Base-by-base conservation (phyloP, 2,329 filamentous ascomycete species). In the Tolypocladium amazonense region DNA sequence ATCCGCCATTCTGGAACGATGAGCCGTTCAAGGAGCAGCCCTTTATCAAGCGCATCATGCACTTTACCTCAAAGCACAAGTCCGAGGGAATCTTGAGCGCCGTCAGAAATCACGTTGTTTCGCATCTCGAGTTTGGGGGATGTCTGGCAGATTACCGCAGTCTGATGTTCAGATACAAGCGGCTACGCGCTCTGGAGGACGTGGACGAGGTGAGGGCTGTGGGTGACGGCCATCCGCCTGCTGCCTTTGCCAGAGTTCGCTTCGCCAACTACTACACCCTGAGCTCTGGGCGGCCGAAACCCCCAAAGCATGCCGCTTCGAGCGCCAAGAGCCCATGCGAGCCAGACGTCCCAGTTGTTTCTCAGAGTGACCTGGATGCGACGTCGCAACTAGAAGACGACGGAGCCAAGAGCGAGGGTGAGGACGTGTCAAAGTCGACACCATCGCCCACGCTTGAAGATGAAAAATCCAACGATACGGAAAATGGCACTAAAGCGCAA, bases 211-310 rank as follows among this genome's bases (percentile, higher is more conserved):
- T 81, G 1, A 72, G 68, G 56, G 63, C 66, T 53, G 58, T 63
- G 54, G 64, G 23, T 35, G 60, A 59, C 54, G 64, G 64, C 1
- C 62, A 65, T 23, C 60, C 64, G 2, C 43, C 57, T 15, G 61
- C 61, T 2, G 61, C 75, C 4, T 67, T 76, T 2, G 75, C 77
- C 2, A 79, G 87, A 58, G 83, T 94, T 14, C 82, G 91, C 20
- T 96, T 96, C 67, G 80, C 90, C 60, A 96, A 96, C 69, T 96
- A 96, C 71, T 96, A 93, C 70, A 96, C 92, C 1, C 82, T 89
- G n/a, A 92, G 89, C 64, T 88, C 88, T 12, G 92, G 92, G 4
- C 80, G 84, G 61, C 80, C 81, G 2, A 92, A 88, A 65, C 58
- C 64, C 5, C 65, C 67, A 23, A 68, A 68, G 38, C 6, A 58